Evolutionary conservation across 164 flowering plant species (phyloP).

Genomic region (Chimonanthus praecox): DNA sequence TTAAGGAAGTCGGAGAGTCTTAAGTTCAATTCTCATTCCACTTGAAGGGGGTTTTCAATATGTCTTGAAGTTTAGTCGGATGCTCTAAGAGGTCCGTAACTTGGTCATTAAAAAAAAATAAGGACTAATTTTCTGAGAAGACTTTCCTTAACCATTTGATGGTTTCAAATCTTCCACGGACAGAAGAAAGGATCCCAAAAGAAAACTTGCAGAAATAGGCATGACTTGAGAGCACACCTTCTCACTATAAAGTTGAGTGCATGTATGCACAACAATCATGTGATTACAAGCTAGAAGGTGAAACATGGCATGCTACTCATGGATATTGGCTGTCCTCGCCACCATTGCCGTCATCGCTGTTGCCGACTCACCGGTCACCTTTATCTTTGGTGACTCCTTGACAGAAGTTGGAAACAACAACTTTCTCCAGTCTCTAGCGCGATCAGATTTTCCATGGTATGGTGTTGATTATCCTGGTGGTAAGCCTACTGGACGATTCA

Average conservation of each 20-base stretch:
- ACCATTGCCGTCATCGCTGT: background rate
- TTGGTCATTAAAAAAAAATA: too few relatives aligned
- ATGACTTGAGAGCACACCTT: background rate
- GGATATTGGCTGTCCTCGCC: conserved; percentile 1
- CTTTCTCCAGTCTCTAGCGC: conserved; percentile 54
- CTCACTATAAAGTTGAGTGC: background rate
- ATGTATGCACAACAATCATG: background rate
- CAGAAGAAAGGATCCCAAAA: background rate
- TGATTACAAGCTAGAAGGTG: conserved; percentile 10
- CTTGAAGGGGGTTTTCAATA: too few relatives aligned
- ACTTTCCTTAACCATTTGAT: background rate
- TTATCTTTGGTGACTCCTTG: conserved; percentile 68
- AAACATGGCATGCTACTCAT: conserved; percentile 2
- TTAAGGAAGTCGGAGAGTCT: too few relatives aligned
- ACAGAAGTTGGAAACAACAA: conserved; percentile 89
- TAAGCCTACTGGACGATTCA: conserved; percentile 69
- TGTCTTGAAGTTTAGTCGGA: background rate
- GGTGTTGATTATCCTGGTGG: conserved; percentile 58
- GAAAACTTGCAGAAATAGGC: conserved; percentile 6
- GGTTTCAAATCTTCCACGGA: background rate
- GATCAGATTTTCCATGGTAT: conserved; percentile 61
- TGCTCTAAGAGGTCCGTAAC: background rate
- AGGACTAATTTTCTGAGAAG: background rate
- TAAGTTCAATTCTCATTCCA: too few relatives aligned
- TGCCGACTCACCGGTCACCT: conserved; percentile 33